These are phyloP conservation scores for Conidiobolus incongruus DNA, from an alignment of 371 early-diverging fungal species.

Conservation along the genomic window DNA sequence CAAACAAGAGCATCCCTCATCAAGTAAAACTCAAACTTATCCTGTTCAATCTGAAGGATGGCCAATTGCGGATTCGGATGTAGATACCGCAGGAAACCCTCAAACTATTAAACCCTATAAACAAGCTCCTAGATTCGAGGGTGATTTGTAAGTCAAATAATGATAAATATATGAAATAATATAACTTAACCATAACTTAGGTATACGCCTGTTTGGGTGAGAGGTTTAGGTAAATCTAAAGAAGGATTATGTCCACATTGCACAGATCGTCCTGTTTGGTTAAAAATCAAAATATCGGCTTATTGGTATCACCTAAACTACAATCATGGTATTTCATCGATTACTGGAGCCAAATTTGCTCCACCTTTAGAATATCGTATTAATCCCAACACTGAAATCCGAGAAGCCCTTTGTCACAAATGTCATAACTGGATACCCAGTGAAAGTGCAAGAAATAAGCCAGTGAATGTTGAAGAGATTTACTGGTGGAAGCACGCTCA, in stretches of 20 bases:
- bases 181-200: slow-evolving; percentile 5
- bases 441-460: slow-evolving; percentile 7
- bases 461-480: slow-evolving; percentile 13
- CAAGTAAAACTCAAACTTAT: too few relatives aligned
- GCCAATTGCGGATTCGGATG: too few relatives aligned
- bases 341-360: slow-evolving; percentile 8
- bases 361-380: slow-evolving; percentile 5
- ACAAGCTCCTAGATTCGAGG: slow-evolving; percentile 8
- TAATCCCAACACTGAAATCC: slow-evolving; percentile 3
- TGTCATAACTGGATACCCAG: slow-evolving; percentile 11
- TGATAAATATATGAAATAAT: neutral
- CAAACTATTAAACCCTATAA: slow-evolving; percentile 1
- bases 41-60: too few relatives aligned
- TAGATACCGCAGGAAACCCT: neutral
- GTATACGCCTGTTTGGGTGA: slow-evolving; percentile 10
- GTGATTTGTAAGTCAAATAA: slow-evolving; percentile 7
- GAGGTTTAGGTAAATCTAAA: slow-evolving; percentile 10
- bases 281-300: slow-evolving; percentile 9
- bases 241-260: slow-evolving; percentile 11
- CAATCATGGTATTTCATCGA: slow-evolving; percentile 10
- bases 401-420: slow-evolving; percentile 11
- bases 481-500: slow-evolving; percentile 16
- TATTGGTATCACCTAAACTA: slow-evolving; percentile 12
- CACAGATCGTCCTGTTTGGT: slow-evolving; percentile 6
- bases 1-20: too few relatives aligned